Evolutionary conservation across 495 filamentous ascomycete species (phyloP).

Genomic region (Niebla homalea): DNA sequence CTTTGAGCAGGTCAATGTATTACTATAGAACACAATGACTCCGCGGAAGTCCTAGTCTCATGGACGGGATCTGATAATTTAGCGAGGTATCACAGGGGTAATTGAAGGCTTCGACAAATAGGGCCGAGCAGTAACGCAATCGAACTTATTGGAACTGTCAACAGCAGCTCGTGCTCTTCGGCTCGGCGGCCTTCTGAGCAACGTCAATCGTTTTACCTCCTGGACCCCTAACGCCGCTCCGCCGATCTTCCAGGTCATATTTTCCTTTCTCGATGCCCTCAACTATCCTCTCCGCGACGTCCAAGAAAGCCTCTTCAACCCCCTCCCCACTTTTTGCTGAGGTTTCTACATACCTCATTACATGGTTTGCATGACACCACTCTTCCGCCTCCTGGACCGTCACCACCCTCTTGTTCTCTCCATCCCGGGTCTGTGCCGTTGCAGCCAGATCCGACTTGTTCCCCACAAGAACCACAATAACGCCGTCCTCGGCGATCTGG

Average conservation of each 20-base stretch:
- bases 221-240: constrained; percentile 81
- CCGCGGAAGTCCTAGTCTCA: no score
- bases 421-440: constrained; percentile 10
- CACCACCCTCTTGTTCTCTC: constrained; percentile 59
- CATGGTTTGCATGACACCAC: constrained; percentile 71
- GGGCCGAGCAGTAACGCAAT: no score
- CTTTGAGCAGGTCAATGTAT: no score
- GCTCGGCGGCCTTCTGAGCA: no score
- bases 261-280: constrained; percentile 85
- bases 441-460: constrained; percentile 80
- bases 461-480: constrained; percentile 85
- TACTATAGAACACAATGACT: no score
- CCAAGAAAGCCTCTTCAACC: constrained; percentile 83
- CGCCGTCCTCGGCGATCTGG: constrained; percentile 83
- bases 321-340: constrained; percentile 85
- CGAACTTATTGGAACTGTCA: no score
- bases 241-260: constrained; percentile 87
- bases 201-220: constrained; percentile 20
- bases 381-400: constrained; percentile 66
- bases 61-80: no score
- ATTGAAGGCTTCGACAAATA: no score
- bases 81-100: no score
- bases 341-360: constrained; percentile 90
- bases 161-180: no score
- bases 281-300: constrained; percentile 87